Evolutionary conservation across 2,329 filamentous ascomycete genomes (phyloP).

Genomic region (Exophiala dermatitidis): DNA sequence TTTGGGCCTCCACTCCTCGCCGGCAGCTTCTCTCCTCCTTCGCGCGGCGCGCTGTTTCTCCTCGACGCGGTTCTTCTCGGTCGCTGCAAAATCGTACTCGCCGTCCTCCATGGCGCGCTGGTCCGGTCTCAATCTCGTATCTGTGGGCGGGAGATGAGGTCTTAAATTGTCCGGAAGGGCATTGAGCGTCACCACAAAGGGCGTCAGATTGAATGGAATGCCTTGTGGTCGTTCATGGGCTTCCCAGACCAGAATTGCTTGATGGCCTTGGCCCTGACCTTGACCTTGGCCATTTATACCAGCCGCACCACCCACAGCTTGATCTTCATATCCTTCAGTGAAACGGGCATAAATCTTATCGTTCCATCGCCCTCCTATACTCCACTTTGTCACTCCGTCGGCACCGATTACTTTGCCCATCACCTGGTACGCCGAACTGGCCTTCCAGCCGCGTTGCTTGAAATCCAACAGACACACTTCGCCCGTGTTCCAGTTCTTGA

Average conservation of each 20-base stretch:
- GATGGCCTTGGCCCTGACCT: slow-evolving; percentile 36
- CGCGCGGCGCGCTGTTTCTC: slow-evolving; percentile 78
- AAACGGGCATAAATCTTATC: slow-evolving; percentile 91
- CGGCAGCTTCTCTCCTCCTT: slow-evolving; percentile 63
- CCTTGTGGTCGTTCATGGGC: slow-evolving; percentile 70
- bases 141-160: slow-evolving; percentile 77
- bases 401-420: slow-evolving; percentile 76
- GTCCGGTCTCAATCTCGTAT: slow-evolving; percentile 86
- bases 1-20: slow-evolving; percentile 72
- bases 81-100: slow-evolving; percentile 87
- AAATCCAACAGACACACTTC: slow-evolving; percentile 87
- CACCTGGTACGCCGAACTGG: slow-evolving; percentile 81
- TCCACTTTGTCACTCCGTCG: slow-evolving; percentile 74
- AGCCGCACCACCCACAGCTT: slow-evolving; percentile 48
- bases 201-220: slow-evolving; percentile 94
- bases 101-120: slow-evolving; percentile 98
- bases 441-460: slow-evolving; percentile 93
- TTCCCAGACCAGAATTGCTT: slow-evolving; percentile 90
- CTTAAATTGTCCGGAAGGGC: slow-evolving; percentile 76
- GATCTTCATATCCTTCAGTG: slow-evolving; percentile 80
- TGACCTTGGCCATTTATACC: too few relatives aligned
- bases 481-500: slow-evolving; percentile 95
- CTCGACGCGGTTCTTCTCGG: slow-evolving; percentile 90
- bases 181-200: slow-evolving; percentile 91
- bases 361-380: slow-evolving; percentile 92